Evolutionary conservation across 2,329 filamentous ascomycete genomes (phyloP).

Genomic region (Aspergillus nomiae): DNA sequence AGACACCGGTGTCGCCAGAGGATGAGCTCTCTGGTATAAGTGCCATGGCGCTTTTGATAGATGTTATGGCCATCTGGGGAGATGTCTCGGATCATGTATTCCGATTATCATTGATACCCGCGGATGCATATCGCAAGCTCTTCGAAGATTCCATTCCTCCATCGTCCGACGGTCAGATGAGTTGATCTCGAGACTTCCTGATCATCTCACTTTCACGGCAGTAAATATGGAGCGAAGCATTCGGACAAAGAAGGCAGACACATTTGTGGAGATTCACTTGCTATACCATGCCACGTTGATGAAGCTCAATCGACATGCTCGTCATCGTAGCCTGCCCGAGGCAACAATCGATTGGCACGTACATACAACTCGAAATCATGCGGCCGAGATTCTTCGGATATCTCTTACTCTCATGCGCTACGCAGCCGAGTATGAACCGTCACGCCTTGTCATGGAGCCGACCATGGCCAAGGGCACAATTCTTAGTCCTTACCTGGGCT

Average conservation of each 20-base stretch:
- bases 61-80: slow-evolving; percentile 67
- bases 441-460: slow-evolving; percentile 21
- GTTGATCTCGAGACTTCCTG: slow-evolving; percentile 63
- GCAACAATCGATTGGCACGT: slow-evolving; percentile 51
- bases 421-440: slow-evolving; percentile 24
- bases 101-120: slow-evolving; percentile 50
- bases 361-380: slow-evolving; percentile 54
- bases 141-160: slow-evolving; percentile 57
- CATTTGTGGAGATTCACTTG: slow-evolving; percentile 66
- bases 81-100: slow-evolving; percentile 64
- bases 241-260: slow-evolving; percentile 56
- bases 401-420: slow-evolving; percentile 27
- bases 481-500: slow-evolving; percentile 64
- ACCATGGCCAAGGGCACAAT: slow-evolving; percentile 40
- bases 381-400: slow-evolving; percentile 55
- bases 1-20: slow-evolving; percentile 37
- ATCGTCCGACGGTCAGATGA: slow-evolving; percentile 55
- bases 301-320: slow-evolving; percentile 65
- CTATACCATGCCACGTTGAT: slow-evolving; percentile 67
- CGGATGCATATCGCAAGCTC: slow-evolving; percentile 45
- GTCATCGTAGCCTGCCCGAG: slow-evolving; percentile 44
- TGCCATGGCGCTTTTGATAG: slow-evolving; percentile 62
- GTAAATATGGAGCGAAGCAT: slow-evolving; percentile 61
- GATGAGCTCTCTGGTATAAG: slow-evolving; percentile 46
- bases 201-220: slow-evolving; percentile 55